Evolutionary conservation across 106 monocot genomes (phyloP), one percentile per base, ranked within the genome.

Genomic region (Platanthera zijinensis): DNA sequence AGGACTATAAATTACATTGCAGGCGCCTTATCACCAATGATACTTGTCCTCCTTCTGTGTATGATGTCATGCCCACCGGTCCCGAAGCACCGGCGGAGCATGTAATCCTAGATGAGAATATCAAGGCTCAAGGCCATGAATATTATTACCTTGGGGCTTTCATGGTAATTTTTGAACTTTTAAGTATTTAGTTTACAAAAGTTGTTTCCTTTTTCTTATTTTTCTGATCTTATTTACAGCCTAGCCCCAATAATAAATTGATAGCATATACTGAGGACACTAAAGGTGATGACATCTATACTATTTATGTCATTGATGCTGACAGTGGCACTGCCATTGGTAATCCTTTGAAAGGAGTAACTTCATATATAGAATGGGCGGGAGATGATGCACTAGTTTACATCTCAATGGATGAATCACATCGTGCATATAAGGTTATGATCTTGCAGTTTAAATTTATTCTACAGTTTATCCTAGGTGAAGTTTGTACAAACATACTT

Each of bases 1-100:
- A 99, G 82, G 99, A 99, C 81, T 99, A 99, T 88, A 86, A 84
- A 76, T 92, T 90, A 81, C 85, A 90, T 76, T 99, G 99, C 81
- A 84, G 99, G 73, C 87, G 99, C 21, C 77, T 66, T 73, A 62
- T 92, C 9, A 64, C 82, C 22, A 77, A 74, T 52, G 73, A 25
- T 79, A 74, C 67, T 51, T 80, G 84, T 74, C 2, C 0, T 32
- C 51, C 79, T 66, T 90, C 94, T 66, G 99, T 94, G 22, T 69
- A 85, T 79, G 99, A 94, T 81, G 75, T 88, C 21, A 94, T 94
- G 99, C 86, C 85, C 54, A 88, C 79, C 8, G 99, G 94, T 76
- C 83, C 88, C 39, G 92, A 90, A 73, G 87, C 89, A 21, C 86
- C 89, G 45, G 45, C 78, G 69, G 99, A 99, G 82, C 99, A 92